Base-by-base conservation (phyloP, 1,139 yeast species). In the Saccharomyces hybrid region DNA sequence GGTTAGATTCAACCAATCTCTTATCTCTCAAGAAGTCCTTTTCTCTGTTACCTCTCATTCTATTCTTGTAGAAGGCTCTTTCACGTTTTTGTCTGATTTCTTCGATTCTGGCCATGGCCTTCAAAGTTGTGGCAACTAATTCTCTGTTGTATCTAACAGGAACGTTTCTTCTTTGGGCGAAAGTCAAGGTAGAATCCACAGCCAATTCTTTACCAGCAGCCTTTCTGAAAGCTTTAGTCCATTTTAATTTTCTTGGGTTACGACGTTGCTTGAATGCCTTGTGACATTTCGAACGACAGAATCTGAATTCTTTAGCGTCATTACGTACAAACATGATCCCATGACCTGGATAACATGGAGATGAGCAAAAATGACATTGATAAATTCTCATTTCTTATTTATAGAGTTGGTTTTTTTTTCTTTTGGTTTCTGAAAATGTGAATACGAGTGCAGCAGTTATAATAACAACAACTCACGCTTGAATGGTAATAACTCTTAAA, bases 211-310 rank as follows among this genome's bases (percentile, higher is more conserved):
- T 93, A 68, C 99, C 99, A 52, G 98, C 98, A 58, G 98, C 96
- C 74, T 93, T 93, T 77, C 99, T 85, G 81, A 95, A 93, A 1
- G 99, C 98, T 75, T 95, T 93, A 58, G 99, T 93, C 99, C 99
- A 93, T 76, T 82, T 86, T 74, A 91, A 84, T 75, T 93, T 93
- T 77, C 99, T 86, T 65, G 99, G 99, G 77, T 93, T 93, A 75
- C 99, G 86, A 79, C 97, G 91, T 78, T 90, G 95, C 74, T 93
- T 93, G 84, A 93, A 93, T 56, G 93, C 87, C 72, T 90, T 89
- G 76, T 93, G 99, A 76, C 99, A 93, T 73, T 95, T 93, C 61
- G 98, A 90, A 72, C 98, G 89, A 73, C 99, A 93, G 77, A 93
- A 93, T 67, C 96, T 81, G 72, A 93, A 93, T 75, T 90, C 98